Conservation (phyloP, 2,329 filamentous ascomycete genomes). For the Botrytis porri region DNA sequence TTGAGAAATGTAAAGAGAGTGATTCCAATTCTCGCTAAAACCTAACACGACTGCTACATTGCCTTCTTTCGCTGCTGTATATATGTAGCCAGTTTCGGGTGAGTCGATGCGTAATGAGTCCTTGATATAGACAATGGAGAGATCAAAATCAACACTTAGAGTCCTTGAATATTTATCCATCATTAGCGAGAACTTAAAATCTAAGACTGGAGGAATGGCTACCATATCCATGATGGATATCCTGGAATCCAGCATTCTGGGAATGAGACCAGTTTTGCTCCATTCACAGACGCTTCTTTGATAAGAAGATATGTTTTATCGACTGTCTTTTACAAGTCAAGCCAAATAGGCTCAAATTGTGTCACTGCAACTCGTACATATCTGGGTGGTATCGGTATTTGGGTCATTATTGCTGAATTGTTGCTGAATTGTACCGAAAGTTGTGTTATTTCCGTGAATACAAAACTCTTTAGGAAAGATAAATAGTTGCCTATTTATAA, state of each 20-base stretch:
- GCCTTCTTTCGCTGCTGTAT: slow-evolving; percentile 45
- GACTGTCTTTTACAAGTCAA: slow-evolving; percentile 54
- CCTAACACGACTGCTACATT: slow-evolving; percentile 46
- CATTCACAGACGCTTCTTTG: slow-evolving; percentile 50
- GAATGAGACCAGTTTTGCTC: slow-evolving; percentile 53
- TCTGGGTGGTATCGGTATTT: neutral
- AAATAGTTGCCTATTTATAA: neutral
- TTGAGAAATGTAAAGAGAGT: slow-evolving; percentile 47
- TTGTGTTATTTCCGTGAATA: neutral
- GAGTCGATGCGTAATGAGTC: slow-evolving; percentile 41
- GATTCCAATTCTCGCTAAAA: slow-evolving; percentile 46
- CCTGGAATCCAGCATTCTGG: slow-evolving; percentile 46
- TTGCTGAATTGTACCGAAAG: neutral
- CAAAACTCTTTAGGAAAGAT: neutral
- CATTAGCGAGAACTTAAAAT: neutral
- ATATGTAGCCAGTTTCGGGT: slow-evolving; percentile 44
- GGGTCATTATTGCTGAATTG: neutral
- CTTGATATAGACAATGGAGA: neutral
- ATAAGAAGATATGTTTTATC: slow-evolving; percentile 57
- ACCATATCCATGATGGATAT: slow-evolving; percentile 17
- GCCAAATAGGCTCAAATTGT: slow-evolving; percentile 58
- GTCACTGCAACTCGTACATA: slow-evolving; percentile 44
- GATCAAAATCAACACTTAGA: slow-evolving; percentile 2
- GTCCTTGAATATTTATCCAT: neutral
- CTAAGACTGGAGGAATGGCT: neutral